Base-by-base conservation (phyloP, 208 protist genomes). In the Leishmania tarentolae region DNA sequence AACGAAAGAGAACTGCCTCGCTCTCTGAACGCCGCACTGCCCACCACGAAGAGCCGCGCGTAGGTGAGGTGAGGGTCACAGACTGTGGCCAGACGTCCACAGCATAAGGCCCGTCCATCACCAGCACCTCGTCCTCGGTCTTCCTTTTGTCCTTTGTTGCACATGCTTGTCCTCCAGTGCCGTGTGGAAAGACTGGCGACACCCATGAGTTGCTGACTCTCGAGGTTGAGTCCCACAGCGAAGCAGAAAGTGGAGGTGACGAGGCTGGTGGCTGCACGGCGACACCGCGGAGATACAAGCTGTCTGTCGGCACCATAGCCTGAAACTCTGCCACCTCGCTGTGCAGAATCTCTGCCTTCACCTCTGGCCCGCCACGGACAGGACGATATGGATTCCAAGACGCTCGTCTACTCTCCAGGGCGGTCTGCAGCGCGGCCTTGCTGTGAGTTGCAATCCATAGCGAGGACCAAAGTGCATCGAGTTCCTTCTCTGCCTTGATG, bases 361-460 rank as follows among this genome's bases (percentile, higher is more conserved):
- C 78, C 28, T 89, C 83, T 28, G 86, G 80, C 1, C 91, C 90
- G 24, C 83, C 82, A 13, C 90, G 92, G 2, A 82, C 76, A 3
- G 91, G 91, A 37, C 94, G 91, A 76, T 97, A 97, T 19, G 94
- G 94, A 76, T 97, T 97, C 92, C 91, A 95, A 2, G 50, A 79
- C 37, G 82, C 79, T 35, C 86, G 89, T 19, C 88, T 87, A 3
- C 90, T 89, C 35, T 68, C 42, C 44, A 82, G 52, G 3, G 94
- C 91, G 7, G 81, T 65, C 53, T 79, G 66, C 71, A 95, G 76
- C 8, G 87, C 85, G 13, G 78, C 70, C 70, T 81, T 76, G 76
- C 87, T 92, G 73, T 88, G 90, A 24, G 90, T 88, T 53, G 85
- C 86, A 2, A 79, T 2, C 83, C 88, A 87, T 66, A 96, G 80